These are phyloP conservation scores for Plectosphaerella plurivora DNA, from an alignment of 2,329 filamentous ascomycete genomes.

Conservation along the genomic window DNA sequence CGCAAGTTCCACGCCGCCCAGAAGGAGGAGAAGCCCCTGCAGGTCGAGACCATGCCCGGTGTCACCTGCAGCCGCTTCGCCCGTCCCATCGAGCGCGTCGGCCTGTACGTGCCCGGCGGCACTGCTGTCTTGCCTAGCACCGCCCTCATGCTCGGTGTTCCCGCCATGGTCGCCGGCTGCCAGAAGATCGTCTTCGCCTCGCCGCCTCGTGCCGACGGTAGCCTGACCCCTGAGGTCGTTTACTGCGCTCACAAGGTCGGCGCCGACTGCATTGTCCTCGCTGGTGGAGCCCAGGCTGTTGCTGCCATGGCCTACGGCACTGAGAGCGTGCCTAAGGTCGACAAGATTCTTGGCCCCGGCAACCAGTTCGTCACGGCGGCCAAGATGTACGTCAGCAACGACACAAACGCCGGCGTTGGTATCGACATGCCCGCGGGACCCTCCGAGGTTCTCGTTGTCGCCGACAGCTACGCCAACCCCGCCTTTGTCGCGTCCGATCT, in stretches of 20 bases:
- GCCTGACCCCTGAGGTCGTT: conserved; percentile 92
- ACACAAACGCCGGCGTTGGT: conserved; percentile 89
- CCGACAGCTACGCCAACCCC: conserved; percentile 82
- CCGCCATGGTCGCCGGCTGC: conserved; percentile 95
- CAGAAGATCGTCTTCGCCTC: conserved; percentile 91
- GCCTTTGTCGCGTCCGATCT: conserved; percentile 95
- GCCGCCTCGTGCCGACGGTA: conserved; percentile 83
- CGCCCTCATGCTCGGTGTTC: conserved; percentile 95
- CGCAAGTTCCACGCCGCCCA: conserved; percentile 90
- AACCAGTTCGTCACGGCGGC: conserved; percentile 98
- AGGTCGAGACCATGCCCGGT: conserved; percentile 96
- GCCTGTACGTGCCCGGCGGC: conserved; percentile 90
- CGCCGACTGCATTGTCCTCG: conserved; percentile 91
- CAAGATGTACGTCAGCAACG: conserved; percentile 98
- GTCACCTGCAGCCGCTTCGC: conserved; percentile 92
- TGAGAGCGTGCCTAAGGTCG: conserved; percentile 89
- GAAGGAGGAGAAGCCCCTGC: conserved; percentile 73
- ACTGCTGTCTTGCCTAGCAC: conserved; percentile 97
- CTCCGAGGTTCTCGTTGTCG: conserved; percentile 93
- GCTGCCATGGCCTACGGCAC: conserved; percentile 98
- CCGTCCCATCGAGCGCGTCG: conserved; percentile 90
- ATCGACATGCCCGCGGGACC: conserved; percentile 99
- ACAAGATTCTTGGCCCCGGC: conserved; percentile 96
- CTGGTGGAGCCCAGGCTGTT: conserved; percentile 91
- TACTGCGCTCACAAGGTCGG: conserved; percentile 97